Base-by-base conservation (phyloP, 257 asterid species). In the Solanum paucissectum region DNA sequence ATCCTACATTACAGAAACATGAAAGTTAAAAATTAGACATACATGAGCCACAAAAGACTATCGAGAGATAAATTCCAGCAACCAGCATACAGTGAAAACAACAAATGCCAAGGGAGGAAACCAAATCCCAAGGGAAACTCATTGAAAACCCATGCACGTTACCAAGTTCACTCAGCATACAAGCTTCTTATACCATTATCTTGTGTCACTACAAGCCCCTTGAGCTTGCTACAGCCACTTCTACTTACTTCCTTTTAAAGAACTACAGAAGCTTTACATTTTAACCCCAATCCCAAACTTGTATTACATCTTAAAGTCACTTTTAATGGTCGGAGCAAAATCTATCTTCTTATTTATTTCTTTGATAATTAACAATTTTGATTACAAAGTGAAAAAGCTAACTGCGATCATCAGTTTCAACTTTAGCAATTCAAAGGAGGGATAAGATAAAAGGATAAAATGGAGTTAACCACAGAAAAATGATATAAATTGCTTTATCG, bases 1-100 rank as follows among this genome's bases (percentile, higher is more conserved):
- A 91, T 92, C 99, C 99, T 97, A 93, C 77, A 93, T 87, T 86
- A 79, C 83, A 32, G 87, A 87, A 49, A 90, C 92, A 87, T 89
- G 86, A 87, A 88, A 55, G 91, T 89, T 87, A 90, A 76, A 36
- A 88, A 37, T 52, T 74, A 75, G 75, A 82, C 44, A 0, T 32
- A 52, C 86, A 49, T 49, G 33, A 82, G 71, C 40, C 40, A 49
- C 71, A 82, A 82, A 49, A 82, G 32, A 82, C 44, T 20, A 82
- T 49, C 11, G 9, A 16, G 29, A 46, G 21, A 49, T 32, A 82
- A 49, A 37, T 32, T 36, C 68, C 86, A 82, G 84, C 84, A 79
- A 76, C 66, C 66, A 79, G 85, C 69, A 49, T 49, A 82, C 42
- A 74, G 27, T 25, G 71, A 60, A 55, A 87, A 42, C 74, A 52